Base-by-base conservation (phyloP, 768 basidiomycete species). In the Mycena maculata region DNA sequence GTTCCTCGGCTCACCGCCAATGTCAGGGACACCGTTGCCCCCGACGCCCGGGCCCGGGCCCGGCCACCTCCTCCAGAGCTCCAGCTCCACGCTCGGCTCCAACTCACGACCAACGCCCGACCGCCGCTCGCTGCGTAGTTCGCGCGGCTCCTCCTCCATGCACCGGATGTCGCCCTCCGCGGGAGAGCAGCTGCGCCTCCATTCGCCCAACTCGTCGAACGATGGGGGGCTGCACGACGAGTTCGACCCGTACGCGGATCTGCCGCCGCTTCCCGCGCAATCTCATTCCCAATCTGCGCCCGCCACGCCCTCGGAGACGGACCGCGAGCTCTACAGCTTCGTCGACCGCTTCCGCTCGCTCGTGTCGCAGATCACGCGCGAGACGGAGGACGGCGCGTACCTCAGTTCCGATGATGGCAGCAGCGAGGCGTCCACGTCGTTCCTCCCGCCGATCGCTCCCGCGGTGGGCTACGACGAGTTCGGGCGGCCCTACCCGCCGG, bases 341-440 rank as follows among this genome's bases (percentile, higher is more conserved):
- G 81, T 80, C 3, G 85, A 87, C 63, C 82, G 82, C 23, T 89
- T 90, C 75, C 83, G 82, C 15, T 74, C 81, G 2, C 74, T 89
- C 39, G 79, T 90, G 33, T 77, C 80, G 20, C 85, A 87, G 65
- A 83, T 88, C 45, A 76, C 80, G 33, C 82, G 80, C 25, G 89
- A 90, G 69, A 82, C 86, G 1, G 88, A 88, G 30, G 84, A 83
- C 2, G 85, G 79, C 30, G 27, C 58, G 36, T 1, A 38, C 27
- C 50, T 67, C 53, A 70, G 76, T 10, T 60, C 71, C 33, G 3
- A 44, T 27, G 60, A 30, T 50, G n/a, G 63, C 49, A 42, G 53
- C 60, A 41, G 33, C 49, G 61, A 52, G 59, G 62, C 23, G 60
- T 49, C 30, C 72, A 69, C 70, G 60, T 70, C 52, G 74, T 70